Percentiles rank a stretch among this genome's conserved stretches.
Conservation (phyloP, 208 protist genomes). For the Angomonas desouzai region DNA sequence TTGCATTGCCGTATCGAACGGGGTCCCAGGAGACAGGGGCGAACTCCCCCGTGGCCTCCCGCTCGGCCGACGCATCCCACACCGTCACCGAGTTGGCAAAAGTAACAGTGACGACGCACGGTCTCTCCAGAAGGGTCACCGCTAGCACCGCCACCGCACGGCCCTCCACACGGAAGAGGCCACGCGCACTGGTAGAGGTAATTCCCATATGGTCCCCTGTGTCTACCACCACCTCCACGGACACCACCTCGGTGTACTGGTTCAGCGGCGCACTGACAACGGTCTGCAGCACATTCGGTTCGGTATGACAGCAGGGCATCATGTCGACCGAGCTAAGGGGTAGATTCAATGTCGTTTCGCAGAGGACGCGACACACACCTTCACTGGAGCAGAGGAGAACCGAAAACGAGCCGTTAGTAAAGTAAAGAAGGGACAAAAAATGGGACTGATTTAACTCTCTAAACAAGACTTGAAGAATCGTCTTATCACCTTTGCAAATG, state of each 20-base stretch:
- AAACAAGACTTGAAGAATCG: not conserved
- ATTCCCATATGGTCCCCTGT: not conserved
- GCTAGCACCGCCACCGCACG: conserved; percentile 23
- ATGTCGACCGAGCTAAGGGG: not conserved
- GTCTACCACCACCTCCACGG: not conserved
- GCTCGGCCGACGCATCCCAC: not conserved
- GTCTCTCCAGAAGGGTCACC: conserved; percentile 14
- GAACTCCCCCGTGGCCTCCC: not conserved
- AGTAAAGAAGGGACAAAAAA: not conserved
- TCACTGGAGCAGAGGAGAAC: not conserved
- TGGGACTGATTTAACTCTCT: not conserved
- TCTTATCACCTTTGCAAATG: not conserved
- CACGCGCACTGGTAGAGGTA: conserved; percentile 16
- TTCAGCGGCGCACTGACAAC: not conserved
- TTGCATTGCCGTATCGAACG: not conserved
- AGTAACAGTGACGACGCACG: not conserved
- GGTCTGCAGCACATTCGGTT: not conserved
- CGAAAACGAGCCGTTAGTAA: not conserved
- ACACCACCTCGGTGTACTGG: not conserved
- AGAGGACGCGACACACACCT: not conserved
- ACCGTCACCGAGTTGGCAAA: not conserved
- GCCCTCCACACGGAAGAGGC: conserved; percentile 49
- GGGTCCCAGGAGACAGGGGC: not conserved
- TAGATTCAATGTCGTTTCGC: not conserved
- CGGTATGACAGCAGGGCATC: not conserved